These are phyloP conservation scores for Dalechampia spathulata DNA, from an alignment of 441 rosid genomes.

Conservation along the genomic window DNA sequence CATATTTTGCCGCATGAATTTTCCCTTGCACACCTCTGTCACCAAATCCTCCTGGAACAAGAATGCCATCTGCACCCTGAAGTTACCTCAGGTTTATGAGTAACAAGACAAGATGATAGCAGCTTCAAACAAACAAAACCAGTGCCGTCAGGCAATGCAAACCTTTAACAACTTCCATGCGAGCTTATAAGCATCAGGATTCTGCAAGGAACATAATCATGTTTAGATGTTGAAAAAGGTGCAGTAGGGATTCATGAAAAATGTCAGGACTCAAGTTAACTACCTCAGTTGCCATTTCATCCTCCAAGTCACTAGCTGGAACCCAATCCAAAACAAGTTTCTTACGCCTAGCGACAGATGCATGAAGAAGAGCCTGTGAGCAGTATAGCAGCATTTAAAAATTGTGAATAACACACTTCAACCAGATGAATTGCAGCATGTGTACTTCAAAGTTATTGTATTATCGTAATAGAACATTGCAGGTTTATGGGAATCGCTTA, in stretches of 20 bases:
- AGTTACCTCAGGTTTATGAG: too few species aligned
- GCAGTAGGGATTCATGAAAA: neutral
- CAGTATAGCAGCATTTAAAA: slow-evolving; percentile 2
- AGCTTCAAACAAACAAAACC: too few species aligned
- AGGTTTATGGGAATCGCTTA: too few species aligned
- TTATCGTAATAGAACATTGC: neutral
- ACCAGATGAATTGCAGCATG: neutral
- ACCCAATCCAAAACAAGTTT: slow-evolving; percentile 78
- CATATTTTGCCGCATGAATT: slow-evolving; percentile 78
- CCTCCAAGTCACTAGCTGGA: slow-evolving; percentile 83
- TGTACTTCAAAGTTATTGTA: neutral
- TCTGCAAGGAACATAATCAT: slow-evolving; percentile 16
- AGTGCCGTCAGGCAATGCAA: slow-evolving; percentile 6
- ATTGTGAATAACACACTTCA: neutral
- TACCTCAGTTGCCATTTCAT: slow-evolving; percentile 46
- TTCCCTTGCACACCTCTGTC: slow-evolving; percentile 92
- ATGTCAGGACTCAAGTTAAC: slow-evolving; percentile 8
- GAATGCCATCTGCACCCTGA: slow-evolving; percentile 86
- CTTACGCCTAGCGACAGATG: slow-evolving; percentile 54
- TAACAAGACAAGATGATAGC: too few species aligned
- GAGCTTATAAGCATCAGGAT: slow-evolving; percentile 29
- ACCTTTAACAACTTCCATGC: slow-evolving; percentile 43
- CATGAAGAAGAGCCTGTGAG: slow-evolving; percentile 81
- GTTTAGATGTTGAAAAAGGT: slow-evolving; percentile 17
- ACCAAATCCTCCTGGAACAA: slow-evolving; percentile 99